A percentile compares a stretch with the other conserved stretches of the same genome.
phyloP scores from a whole-genome alignment of 306 rosid genomes.

The Gastrolobium bilobum region DNA sequence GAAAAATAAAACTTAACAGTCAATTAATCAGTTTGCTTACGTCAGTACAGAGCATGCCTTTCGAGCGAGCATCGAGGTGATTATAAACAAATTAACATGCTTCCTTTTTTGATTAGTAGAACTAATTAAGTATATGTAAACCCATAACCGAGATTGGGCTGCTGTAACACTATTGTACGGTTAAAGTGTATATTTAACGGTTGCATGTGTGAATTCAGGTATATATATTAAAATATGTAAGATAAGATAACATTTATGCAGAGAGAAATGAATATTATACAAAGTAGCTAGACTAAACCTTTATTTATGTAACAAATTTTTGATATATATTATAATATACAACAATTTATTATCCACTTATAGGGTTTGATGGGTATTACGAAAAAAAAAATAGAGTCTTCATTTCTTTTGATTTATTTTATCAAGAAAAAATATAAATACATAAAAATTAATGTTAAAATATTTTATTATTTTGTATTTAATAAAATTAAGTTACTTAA shows the following conservation, averaged over 20 bases:
- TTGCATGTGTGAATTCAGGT: background rate
- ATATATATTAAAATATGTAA: background rate
- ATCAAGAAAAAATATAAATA: no score
- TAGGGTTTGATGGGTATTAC: no score
- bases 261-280: no score
- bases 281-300: background rate
- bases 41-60: constrained; percentile 64
- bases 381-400: no score
- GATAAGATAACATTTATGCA: no score
- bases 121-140: constrained; percentile 37
- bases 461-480: no score
- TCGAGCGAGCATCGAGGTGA: constrained; percentile 60
- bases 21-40: constrained; percentile 47
- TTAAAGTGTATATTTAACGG: constrained; percentile 44
- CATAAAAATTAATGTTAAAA: no score
- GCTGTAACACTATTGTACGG: constrained; percentile 41
- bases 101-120: constrained; percentile 26
- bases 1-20: no score
- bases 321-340: background rate
- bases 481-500: no score
- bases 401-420: no score
- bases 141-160: constrained; percentile 62
- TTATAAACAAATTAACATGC: constrained; percentile 55
- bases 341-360: no score
- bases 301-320: background rate